phyloP scores from a whole-genome alignment of 1,284 basidiomycete species.

The Puccinia triticina region DNA sequence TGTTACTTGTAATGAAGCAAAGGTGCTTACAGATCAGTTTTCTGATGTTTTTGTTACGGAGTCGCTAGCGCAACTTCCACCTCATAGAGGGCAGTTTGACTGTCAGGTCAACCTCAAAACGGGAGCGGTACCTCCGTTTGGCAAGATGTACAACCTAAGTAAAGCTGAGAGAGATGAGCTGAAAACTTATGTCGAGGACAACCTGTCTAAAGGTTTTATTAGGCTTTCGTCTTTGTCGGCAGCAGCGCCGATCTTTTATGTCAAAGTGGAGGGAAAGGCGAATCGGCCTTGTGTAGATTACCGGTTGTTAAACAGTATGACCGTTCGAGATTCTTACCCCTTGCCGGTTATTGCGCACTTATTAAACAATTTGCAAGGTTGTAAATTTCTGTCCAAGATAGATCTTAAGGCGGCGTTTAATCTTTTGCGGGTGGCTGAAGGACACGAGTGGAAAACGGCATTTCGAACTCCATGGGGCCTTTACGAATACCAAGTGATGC shows the following conservation, averaged over 20 bases:
- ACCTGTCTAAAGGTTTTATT: constrained; percentile 38
- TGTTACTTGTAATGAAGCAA: not conserved
- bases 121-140: not conserved
- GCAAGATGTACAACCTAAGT: constrained; percentile 1
- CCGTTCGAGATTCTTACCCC: constrained; percentile 50
- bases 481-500: constrained; percentile 25
- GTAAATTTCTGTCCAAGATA: constrained; percentile 15
- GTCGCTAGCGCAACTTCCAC: not conserved
- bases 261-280: too few species aligned
- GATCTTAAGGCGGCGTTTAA: constrained; percentile 31
- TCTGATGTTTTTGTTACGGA: not conserved
- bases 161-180: not conserved
- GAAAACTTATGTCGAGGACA: not conserved
- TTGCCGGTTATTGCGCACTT: constrained; percentile 28
- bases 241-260: constrained; percentile 34
- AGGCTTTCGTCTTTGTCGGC: constrained; percentile 24
- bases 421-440: not conserved
- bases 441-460: constrained; percentile 9
- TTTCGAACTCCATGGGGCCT: constrained; percentile 34
- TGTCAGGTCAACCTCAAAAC: too few species aligned
- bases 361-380: not conserved
- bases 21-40: not conserved
- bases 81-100: too few species aligned
- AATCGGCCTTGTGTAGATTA: constrained; percentile 51
- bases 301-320: constrained; percentile 52